phyloP scores from a whole-genome alignment of 495 filamentous ascomycete species.

The Platismatia glauca region DNA sequence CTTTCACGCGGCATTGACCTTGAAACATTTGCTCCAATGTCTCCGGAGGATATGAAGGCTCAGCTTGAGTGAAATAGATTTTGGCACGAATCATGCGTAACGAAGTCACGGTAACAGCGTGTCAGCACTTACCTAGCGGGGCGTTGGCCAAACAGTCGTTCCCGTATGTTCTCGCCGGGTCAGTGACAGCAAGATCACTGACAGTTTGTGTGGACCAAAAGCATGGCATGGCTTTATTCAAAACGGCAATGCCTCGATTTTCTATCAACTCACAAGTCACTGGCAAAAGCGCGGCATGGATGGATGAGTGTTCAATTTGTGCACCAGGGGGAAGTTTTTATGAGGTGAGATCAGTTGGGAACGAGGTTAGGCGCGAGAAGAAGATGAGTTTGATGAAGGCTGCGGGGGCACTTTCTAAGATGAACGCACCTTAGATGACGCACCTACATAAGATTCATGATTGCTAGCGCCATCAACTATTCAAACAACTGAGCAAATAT shows the following conservation, averaged over 20 bases:
- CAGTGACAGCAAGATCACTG: slow-evolving; percentile 11
- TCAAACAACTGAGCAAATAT: slow-evolving; percentile 4
- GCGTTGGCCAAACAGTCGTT: slow-evolving; percentile 26
- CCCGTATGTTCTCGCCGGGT: slow-evolving; percentile 21
- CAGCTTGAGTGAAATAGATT: slow-evolving; percentile 71
- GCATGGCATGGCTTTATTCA: slow-evolving; percentile 16
- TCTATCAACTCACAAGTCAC: slow-evolving; percentile 9
- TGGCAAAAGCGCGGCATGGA: slow-evolving; percentile 17
- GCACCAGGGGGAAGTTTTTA: slow-evolving; percentile 4
- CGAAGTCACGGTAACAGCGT: slow-evolving; percentile 33
- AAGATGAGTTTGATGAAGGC: slow-evolving; percentile 7
- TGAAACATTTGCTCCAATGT: slow-evolving; percentile 83
- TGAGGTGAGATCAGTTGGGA: slow-evolving; percentile 11
- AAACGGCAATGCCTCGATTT: slow-evolving; percentile 14
- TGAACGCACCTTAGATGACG: slow-evolving; percentile 10
- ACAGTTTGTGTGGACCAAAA: slow-evolving; percentile 15
- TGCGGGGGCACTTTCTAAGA: slow-evolving; percentile 14
- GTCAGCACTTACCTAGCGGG: slow-evolving; percentile 25
- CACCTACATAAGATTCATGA: slow-evolving; percentile 16
- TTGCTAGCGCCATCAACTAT: slow-evolving; percentile 15
- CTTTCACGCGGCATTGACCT: slow-evolving; percentile 76
- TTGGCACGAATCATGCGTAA: slow-evolving; percentile 28
- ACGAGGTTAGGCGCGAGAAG: slow-evolving; percentile 6
- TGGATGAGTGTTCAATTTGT: slow-evolving; percentile 11
- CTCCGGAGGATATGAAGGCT: slow-evolving; percentile 94